Conservation (phyloP, 2,329 filamentous ascomycete species). For the Simplicillium sp. region DNA sequence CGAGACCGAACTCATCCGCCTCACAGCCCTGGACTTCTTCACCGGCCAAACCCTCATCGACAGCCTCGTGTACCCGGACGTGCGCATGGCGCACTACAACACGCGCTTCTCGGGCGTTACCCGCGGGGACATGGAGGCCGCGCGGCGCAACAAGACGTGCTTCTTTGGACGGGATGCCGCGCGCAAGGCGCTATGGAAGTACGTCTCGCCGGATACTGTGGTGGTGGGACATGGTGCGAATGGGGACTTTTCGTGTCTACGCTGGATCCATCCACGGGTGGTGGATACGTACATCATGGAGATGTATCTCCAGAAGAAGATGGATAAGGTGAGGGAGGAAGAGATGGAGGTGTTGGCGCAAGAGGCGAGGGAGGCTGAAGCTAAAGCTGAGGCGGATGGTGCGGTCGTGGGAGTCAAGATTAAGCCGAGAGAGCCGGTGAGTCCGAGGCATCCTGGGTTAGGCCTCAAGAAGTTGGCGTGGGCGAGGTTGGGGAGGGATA, state of each 20-base stretch:
- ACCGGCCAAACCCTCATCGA: conserved; percentile 37
- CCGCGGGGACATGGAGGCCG: conserved; percentile 23
- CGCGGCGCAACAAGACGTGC: conserved; percentile 19
- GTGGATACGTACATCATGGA: conserved; percentile 35
- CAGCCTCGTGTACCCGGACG: conserved; percentile 36
- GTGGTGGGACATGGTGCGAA: conserved; percentile 36
- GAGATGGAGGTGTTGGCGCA: conserved; percentile 4
- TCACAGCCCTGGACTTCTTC: conserved; percentile 43
- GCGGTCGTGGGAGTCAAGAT: background rate
- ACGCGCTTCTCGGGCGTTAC: conserved; percentile 41
- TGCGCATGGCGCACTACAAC: conserved; percentile 37
- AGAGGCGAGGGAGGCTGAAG: conserved; percentile 7
- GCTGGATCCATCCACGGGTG: conserved; percentile 35
- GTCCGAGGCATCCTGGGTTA: conserved; percentile 14
- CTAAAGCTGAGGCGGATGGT: background rate
- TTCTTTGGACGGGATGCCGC: conserved; percentile 32
- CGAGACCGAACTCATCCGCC: conserved; percentile 40
- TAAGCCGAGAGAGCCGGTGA: background rate
- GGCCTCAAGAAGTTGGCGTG: conserved; percentile 28
- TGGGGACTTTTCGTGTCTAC: conserved; percentile 31
- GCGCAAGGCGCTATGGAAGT: conserved; percentile 29
- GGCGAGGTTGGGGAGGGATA: conserved; percentile 25
- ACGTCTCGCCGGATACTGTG: conserved; percentile 34
- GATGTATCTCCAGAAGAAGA: conserved; percentile 8
- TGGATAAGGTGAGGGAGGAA: conserved; percentile 9